These are phyloP conservation scores for Hysterangium stoloniferum DNA, from an alignment of 768 basidiomycete species.

Conservation along the genomic window DNA sequence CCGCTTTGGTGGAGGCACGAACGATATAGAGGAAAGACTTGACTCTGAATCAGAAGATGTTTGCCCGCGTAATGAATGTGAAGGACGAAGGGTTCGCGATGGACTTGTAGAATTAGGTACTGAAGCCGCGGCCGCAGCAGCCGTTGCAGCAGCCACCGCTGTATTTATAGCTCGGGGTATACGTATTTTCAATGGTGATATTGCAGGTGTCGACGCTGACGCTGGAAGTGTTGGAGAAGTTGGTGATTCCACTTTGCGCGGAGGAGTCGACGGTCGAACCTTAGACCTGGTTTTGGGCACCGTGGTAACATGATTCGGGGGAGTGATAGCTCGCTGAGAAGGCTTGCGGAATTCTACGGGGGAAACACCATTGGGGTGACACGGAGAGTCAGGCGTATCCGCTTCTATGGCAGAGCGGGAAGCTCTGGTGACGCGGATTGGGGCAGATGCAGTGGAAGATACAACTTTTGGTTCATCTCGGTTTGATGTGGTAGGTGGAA, in stretches of 20 bases:
- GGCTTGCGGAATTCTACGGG: neutral
- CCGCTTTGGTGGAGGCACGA: neutral
- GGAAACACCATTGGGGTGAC: neutral
- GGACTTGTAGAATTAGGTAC: neutral
- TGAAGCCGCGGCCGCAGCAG: conserved; percentile 8
- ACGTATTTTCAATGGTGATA: conserved; percentile 10
- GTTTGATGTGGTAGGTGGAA: neutral
- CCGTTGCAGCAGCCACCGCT: conserved; percentile 9
- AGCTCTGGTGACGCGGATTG: neutral
- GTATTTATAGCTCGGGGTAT: conserved; percentile 12
- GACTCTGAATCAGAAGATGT: conserved; percentile 1
- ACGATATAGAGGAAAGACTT: conserved; percentile 4
- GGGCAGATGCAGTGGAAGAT: neutral
- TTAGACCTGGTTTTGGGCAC: neutral
- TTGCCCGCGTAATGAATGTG: neutral
- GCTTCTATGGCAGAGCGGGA: neutral
- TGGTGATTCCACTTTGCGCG: neutral
- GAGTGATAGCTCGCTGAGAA: neutral
- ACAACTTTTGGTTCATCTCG: neutral
- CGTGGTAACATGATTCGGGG: neutral
- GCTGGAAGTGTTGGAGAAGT: neutral
- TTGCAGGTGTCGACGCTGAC: neutral
- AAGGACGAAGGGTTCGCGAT: neutral
- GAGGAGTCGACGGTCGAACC: neutral
- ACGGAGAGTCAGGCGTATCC: neutral